phyloP scores from a whole-genome alignment of 139 green algal genomes.

The Choricystis sp. region DNA sequence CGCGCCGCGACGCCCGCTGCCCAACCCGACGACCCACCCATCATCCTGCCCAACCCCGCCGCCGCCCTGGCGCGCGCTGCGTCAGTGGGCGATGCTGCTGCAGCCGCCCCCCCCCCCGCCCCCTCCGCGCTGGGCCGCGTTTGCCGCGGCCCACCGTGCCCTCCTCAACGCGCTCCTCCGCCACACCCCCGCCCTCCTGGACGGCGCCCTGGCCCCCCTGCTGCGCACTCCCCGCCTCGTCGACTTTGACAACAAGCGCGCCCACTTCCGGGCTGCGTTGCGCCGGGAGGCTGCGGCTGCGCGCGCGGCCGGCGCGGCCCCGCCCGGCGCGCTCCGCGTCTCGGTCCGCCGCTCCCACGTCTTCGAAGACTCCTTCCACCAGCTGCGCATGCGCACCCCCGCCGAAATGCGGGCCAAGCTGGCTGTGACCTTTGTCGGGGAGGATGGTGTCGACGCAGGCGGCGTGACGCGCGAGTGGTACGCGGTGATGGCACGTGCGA shows the following conservation, averaged over 20 bases:
- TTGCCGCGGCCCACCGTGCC: conserved; percentile 67
- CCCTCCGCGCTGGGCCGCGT: conserved; percentile 11
- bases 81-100: background rate
- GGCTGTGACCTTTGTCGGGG: conserved; percentile 65
- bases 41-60: background rate
- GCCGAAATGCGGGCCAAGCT: conserved; percentile 67
- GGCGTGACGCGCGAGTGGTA: conserved; percentile 94
- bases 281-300: background rate
- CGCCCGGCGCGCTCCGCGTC: conserved; percentile 35
- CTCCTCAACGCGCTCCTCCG: conserved; percentile 83
- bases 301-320: background rate
- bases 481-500: conserved; percentile 80
- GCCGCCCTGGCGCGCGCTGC: background rate
- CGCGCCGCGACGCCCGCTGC: conserved; percentile 1
- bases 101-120: no score
- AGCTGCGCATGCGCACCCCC: conserved; percentile 63
- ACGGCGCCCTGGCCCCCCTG: conserved; percentile 54
- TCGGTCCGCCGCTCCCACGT: conserved; percentile 68
- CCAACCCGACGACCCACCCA: conserved; percentile 10
- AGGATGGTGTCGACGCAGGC: conserved; percentile 95
- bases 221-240: conserved; percentile 67
- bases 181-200: conserved; percentile 56
- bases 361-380: conserved; percentile 95
- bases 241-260: conserved; percentile 96
- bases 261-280: background rate